A percentile compares a stretch with the other conserved stretches of the same genome.
Evolutionary conservation across 1,284 basidiomycete species (phyloP).

Genomic region (Ceratorhiza oryzae-sativae): DNA sequence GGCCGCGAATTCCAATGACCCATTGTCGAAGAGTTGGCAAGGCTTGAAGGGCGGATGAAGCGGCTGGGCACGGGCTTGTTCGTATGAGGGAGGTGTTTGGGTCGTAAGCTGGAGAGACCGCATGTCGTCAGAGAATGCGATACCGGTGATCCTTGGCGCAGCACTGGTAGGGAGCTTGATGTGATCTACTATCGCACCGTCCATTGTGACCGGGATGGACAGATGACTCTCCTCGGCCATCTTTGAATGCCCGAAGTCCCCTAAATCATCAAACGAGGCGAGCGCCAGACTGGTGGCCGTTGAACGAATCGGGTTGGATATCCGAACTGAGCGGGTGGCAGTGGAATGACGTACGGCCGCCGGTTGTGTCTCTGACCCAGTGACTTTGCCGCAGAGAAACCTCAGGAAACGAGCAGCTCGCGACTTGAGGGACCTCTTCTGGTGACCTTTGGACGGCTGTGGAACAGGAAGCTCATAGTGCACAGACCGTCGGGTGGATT

Average conservation of each 20-base stretch:
- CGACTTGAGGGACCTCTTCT: conserved; percentile 4
- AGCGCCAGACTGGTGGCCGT: conserved; percentile 1
- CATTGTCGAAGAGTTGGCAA: conserved; percentile 3
- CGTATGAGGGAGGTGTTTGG: conserved; percentile 17
- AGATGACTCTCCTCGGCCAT: not conserved
- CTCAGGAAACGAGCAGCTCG: not conserved
- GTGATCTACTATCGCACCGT: conserved; percentile 1
- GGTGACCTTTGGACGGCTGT: not conserved
- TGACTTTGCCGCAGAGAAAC: conserved; percentile 3
- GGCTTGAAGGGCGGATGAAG: not conserved
- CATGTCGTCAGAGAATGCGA: not conserved
- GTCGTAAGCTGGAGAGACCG: conserved; percentile 1
- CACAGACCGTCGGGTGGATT: not conserved
- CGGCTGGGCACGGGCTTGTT: not conserved
- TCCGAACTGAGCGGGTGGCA: not conserved
- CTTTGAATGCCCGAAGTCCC: not conserved
- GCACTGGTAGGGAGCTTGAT: not conserved
- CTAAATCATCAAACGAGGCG: not conserved
- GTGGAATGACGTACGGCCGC: not conserved
- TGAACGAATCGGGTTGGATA: conserved; percentile 6
- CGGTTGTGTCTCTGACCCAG: not conserved
- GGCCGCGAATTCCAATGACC: not conserved
- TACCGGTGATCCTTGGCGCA: not conserved
- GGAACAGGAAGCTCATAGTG: not conserved
- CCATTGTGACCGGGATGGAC: conserved; percentile 1